Conservation (phyloP, 1,284 basidiomycete species). For the Neolentinus lepideus region DNA sequence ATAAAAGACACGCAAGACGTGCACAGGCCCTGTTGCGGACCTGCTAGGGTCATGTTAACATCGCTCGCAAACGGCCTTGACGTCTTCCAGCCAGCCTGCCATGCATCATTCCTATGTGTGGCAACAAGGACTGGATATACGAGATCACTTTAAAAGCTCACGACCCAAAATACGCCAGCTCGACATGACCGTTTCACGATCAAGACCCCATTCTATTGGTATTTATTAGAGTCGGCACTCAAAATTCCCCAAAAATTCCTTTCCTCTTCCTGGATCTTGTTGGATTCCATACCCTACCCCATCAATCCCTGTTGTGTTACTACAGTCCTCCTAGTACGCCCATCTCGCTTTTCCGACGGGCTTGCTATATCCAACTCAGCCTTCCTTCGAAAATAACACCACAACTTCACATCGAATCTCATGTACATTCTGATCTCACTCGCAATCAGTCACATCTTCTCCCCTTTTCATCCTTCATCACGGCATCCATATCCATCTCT, state of each 20-base stretch:
- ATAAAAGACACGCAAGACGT: constrained; percentile 34
- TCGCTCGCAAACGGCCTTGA: too few species aligned
- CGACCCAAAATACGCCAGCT: not conserved
- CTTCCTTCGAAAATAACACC: not conserved
- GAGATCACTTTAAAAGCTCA: too few species aligned
- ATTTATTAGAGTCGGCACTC: not conserved
- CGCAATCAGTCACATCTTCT: not conserved
- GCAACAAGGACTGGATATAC: too few species aligned
- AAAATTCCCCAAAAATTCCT: not conserved
- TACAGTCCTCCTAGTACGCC: not conserved
- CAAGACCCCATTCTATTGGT: not conserved
- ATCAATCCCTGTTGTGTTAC: not conserved
- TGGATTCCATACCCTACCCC: not conserved
- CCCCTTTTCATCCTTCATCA: not conserved
- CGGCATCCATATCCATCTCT: not conserved
- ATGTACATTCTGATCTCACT: not conserved
- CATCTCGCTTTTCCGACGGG: not conserved
- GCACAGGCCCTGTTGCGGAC: constrained; percentile 36
- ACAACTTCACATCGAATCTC: not conserved
- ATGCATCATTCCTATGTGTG: too few species aligned
- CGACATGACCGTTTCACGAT: not conserved
- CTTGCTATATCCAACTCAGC: not conserved
- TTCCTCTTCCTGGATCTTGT: not conserved
- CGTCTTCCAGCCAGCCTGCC: too few species aligned
- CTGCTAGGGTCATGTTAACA: constrained; percentile 18